phyloP scores from a whole-genome alignment of 306 rosid species.

The Pterocarpus macrocarpus region DNA sequence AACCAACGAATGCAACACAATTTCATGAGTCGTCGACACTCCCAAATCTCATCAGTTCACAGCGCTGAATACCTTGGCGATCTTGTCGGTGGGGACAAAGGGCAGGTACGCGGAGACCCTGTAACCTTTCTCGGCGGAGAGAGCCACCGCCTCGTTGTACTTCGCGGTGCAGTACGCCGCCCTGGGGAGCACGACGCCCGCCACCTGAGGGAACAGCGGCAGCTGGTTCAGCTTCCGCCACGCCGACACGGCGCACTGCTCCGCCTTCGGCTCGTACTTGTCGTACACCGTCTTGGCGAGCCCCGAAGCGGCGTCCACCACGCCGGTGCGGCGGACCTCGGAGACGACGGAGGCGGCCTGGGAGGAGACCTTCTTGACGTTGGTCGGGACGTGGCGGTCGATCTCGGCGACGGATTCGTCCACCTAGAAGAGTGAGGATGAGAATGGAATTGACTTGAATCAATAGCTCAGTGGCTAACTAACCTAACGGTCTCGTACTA shows the following conservation, averaged over 20 bases:
- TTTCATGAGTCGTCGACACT: neutral
- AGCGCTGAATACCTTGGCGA: constrained; percentile 44
- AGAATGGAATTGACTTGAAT: too few relatives aligned
- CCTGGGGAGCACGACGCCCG: constrained; percentile 49
- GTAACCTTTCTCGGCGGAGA: constrained; percentile 53
- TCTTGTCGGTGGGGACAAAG: constrained; percentile 59
- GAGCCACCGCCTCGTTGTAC: constrained; percentile 55
- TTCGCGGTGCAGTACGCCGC: constrained; percentile 59
- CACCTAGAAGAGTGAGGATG: constrained; percentile 32
- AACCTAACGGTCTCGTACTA: too few relatives aligned
- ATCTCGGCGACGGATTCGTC: constrained; percentile 72
- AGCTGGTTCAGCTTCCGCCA: constrained; percentile 66
- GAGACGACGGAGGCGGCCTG: constrained; percentile 68
- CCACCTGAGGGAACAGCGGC: constrained; percentile 79
- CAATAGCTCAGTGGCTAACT: too few relatives aligned
- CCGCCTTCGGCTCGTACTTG: constrained; percentile 77
- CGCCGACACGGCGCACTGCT: constrained; percentile 52
- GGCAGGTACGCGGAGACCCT: constrained; percentile 57
- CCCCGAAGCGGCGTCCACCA: constrained; percentile 65
- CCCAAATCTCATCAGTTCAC: neutral
- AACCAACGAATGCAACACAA: neutral
- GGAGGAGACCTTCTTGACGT: constrained; percentile 72
- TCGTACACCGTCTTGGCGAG: constrained; percentile 67
- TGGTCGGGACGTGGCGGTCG: constrained; percentile 72
- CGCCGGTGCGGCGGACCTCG: constrained; percentile 72